Base-by-base conservation (phyloP, 2,329 filamentous ascomycete genomes). In the Neofusicoccum umdonicola region DNA sequence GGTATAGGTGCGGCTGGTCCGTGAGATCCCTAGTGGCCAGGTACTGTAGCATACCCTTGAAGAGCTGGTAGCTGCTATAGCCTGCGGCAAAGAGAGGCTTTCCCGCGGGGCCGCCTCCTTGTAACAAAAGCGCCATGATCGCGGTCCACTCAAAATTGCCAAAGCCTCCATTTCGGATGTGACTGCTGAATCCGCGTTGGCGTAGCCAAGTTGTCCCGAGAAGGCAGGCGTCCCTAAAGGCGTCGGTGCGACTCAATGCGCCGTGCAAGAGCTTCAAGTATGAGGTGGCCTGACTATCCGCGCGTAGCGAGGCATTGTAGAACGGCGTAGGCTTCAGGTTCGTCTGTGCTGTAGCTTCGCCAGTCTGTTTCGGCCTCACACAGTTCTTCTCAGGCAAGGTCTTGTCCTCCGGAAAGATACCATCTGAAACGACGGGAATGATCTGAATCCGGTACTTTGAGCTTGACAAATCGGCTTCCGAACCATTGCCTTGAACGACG, bases 21-120 rank as follows among this genome's bases (percentile, higher is more conserved):
- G 81, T 82, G 63, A 97, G 81, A 71, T 97, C 89, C 42, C 86
- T 89, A 1, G 86, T 85, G 1, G 90, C 88, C 17, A 99, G 81
- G 69, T 94, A 95, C 73, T 97, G 94, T n/a, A 99, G 81, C 1
- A 89, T 88, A 2, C 92, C 93, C 78, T 97, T 98, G 84, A 99
- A 97, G 50, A 98, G 84, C 77, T 98, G 94, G 27, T 94, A 95
- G 77, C 90, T 90, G 79, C 90, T 97, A 71, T 97, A 90, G 7
- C 91, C 91, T 4, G 87, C 83, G 5, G 93, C 92, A 15, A 98
- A 83, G 5, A 91, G 80, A 1, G 90, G 84, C 68, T 88, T 85
- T 1, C 90, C 90, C 66, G 88, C 89, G 6, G 87, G 85, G 6
- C 88, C 90, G 31, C 91, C 91, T n/a, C 86, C 87, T 75, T 92